Evolutionary conservation across 768 basidiomycete genomes (phyloP).

Genomic region (Candolleomyces eurysporus): DNA sequence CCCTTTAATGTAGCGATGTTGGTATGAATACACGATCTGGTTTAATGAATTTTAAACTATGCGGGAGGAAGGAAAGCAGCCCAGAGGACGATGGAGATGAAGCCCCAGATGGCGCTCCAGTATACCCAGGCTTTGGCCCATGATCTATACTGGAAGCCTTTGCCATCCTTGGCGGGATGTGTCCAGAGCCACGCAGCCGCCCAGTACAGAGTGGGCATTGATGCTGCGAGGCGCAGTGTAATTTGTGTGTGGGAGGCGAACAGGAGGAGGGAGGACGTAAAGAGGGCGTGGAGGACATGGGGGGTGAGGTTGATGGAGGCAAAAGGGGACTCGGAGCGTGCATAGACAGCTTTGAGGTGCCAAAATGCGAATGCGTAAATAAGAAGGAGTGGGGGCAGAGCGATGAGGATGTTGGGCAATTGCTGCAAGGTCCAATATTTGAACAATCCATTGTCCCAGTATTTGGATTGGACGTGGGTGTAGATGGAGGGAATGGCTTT

Average conservation of each 20-base stretch:
- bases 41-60: conserved; percentile 24
- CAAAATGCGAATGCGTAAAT: conserved; percentile 40
- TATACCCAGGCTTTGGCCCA: conserved; percentile 52
- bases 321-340: background rate
- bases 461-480: conserved; percentile 72
- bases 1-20: background rate
- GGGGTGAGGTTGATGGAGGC: conserved; percentile 46
- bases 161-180: background rate
- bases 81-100: conserved; percentile 73
- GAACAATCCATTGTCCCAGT: conserved; percentile 87
- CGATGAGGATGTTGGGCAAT: conserved; percentile 85
- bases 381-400: conserved; percentile 62
- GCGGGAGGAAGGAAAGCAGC: conserved; percentile 89
- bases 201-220: conserved; percentile 86
- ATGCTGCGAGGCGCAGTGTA: conserved; percentile 68
- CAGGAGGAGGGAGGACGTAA: conserved; percentile 61
- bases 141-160: background rate
- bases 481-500: conserved; percentile 68
- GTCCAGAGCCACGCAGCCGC: conserved; percentile 61
- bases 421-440: conserved; percentile 84
- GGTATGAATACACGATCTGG: background rate
- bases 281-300: conserved; percentile 71
- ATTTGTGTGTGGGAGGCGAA: conserved; percentile 89
- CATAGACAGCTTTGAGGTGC: conserved; percentile 4
- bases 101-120: conserved; percentile 82